Evolutionary conservation across 768 basidiomycete genomes (phyloP), one percentile per base, ranked within the genome.

Genomic region (Coprinellus aureogranulatus): DNA sequence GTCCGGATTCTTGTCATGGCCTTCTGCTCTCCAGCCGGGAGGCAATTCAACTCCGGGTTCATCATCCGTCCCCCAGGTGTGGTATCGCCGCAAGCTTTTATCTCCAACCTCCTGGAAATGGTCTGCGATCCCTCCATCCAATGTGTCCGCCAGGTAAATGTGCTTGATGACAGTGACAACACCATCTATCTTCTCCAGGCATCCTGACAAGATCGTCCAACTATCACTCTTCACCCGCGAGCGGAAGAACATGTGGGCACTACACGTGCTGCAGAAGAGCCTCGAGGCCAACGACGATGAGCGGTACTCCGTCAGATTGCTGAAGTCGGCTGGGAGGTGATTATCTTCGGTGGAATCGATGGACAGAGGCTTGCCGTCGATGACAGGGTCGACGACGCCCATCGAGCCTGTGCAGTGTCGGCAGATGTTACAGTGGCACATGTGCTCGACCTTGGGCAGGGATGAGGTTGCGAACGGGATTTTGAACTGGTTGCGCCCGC

Each of bases 41-140:
- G 66, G 61, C 2, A 73, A 22, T 16, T 53, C 52, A 20, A 41
- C 23, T 16, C 31, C 22, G 2, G 39, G 18, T 14, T 5, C 22
- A 22, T 11, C 11, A n/a, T 56, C 46, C 11, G 40, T 42, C 1
- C 34, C 54, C 52, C 45, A 50, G 18, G 60, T 53, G 9, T 47
- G 57, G 55, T 64, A 69, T 34, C 71, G 53, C 12, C 58, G 57
- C 23, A 74, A 42, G 27, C 53, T 46, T 11, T 65, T 51, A 4
- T 65, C 66, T n/a, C 61, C 62, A 16, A 64, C 44, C 1, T 27
- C 40, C 27, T 52, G 59, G 10, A 69, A 50, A 26, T 70, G 68
- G 37, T 72, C 65, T 5, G 70, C 68, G 10, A 72, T 34, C 2
- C 72, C 72, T 0, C 72, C 72, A 57, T 74, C 71, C 23, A 71